These are phyloP conservation scores for Neonectria ditissima DNA, from an alignment of 2,329 filamentous ascomycete species.

Conservation along the genomic window DNA sequence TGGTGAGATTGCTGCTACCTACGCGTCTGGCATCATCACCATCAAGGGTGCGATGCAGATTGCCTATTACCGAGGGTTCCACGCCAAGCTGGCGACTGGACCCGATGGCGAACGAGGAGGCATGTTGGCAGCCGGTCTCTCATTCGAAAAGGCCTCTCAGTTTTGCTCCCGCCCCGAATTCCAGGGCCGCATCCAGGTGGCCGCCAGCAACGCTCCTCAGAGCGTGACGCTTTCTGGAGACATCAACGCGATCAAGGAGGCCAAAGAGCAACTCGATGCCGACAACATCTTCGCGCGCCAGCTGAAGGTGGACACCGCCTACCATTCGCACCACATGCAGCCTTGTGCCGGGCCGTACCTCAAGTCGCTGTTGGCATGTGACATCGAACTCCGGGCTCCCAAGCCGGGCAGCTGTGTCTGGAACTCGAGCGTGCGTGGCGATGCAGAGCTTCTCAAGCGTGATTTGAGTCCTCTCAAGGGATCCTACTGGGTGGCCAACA, in stretches of 20 bases:
- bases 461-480: conserved; percentile 20
- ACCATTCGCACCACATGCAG: conserved; percentile 37
- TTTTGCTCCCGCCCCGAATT: conserved; percentile 30
- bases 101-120: conserved; percentile 25
- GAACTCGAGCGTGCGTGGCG: conserved; percentile 31
- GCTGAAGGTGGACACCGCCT: conserved; percentile 38
- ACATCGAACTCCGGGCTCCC: conserved; percentile 11
- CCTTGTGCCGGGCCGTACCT: conserved; percentile 16
- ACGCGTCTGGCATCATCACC: conserved; percentile 58
- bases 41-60: conserved; percentile 40
- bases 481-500: conserved; percentile 53
- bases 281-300: conserved; percentile 31
- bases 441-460: conserved; percentile 30
- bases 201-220: conserved; percentile 41
- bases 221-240: conserved; percentile 41
- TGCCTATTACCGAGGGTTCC: conserved; percentile 37
- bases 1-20: conserved; percentile 63
- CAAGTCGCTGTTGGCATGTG: background rate
- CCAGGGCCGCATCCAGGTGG: conserved; percentile 39
- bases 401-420: conserved; percentile 24
- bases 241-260: conserved; percentile 29
- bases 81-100: conserved; percentile 19
- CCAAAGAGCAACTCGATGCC: conserved; percentile 28
- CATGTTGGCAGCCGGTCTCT: conserved; percentile 39
- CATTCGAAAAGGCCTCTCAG: conserved; percentile 32